Percentiles rank a stretch among this genome's conserved stretches.
phyloP scores from a whole-genome alignment of 1,139 yeast species.

The Kluyveromyces marxianus region DNA sequence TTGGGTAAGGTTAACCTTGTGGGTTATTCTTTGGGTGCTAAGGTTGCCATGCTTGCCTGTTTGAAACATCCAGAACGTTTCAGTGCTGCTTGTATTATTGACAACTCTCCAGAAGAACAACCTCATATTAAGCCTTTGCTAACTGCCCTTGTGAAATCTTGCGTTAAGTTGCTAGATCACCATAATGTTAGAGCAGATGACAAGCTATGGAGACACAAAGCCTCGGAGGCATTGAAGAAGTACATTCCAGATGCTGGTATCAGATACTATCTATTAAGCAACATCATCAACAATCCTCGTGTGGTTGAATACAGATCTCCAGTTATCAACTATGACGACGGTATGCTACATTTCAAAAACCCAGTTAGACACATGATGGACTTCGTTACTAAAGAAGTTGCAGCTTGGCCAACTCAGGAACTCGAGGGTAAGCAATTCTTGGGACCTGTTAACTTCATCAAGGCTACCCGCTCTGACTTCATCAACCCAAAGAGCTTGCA shows the following conservation, averaged over 20 bases:
- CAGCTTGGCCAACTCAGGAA: slow-evolving; percentile 38
- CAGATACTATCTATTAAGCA: slow-evolving; percentile 26
- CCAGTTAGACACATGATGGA: slow-evolving; percentile 30
- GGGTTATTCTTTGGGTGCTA: slow-evolving; percentile 53
- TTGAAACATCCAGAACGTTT: slow-evolving; percentile 36
- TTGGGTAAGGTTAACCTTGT: slow-evolving; percentile 33
- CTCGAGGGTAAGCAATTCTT: slow-evolving; percentile 25
- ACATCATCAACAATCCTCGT: slow-evolving; percentile 18
- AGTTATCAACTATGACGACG: slow-evolving; percentile 22
- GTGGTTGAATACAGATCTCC: slow-evolving; percentile 16
- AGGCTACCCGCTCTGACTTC: slow-evolving; percentile 39
- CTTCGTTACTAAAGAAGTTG: slow-evolving; percentile 32
- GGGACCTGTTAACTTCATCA: slow-evolving; percentile 38
- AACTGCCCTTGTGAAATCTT: slow-evolving; percentile 22
- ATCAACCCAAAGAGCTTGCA: slow-evolving; percentile 29
- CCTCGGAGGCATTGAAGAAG: slow-evolving; percentile 22
- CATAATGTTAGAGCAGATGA: slow-evolving; percentile 20
- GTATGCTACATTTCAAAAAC: slow-evolving; percentile 25
- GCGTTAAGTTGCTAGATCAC: slow-evolving; percentile 20
- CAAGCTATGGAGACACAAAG: slow-evolving; percentile 32
- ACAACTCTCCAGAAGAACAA: slow-evolving; percentile 39
- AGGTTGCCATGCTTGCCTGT: slow-evolving; percentile 42
- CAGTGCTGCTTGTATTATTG: slow-evolving; percentile 38
- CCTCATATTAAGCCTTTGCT: slow-evolving; percentile 24
- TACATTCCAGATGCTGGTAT: slow-evolving; percentile 29